These are phyloP conservation scores for Oxytropis ochrocephala DNA, from an alignment of 306 rosid genomes.

Conservation along the genomic window DNA sequence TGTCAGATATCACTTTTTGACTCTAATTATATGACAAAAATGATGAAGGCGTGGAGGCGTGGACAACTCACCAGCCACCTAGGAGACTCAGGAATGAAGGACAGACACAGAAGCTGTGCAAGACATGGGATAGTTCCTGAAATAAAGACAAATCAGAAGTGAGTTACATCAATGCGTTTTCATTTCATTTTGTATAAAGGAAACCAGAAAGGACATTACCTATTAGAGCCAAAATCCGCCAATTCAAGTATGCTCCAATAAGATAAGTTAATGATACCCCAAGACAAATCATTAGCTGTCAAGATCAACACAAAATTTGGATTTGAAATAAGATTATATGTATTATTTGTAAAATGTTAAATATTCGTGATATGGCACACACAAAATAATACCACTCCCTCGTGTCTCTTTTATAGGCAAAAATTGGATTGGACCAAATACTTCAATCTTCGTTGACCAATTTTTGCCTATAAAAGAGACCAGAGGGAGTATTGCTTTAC, in stretches of 20 bases:
- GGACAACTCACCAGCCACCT: constrained; percentile 76
- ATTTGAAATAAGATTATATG: neutral
- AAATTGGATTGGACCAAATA: no score
- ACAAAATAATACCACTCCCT: no score
- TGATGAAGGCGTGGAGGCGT: neutral
- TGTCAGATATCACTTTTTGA: neutral
- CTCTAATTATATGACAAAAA: neutral
- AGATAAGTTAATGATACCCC: constrained; percentile 63
- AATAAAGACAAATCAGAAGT: neutral
- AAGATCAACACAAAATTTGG: constrained; percentile 9
- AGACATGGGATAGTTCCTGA: constrained; percentile 58
- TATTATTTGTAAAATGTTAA: neutral
- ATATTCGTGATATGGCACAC: neutral
- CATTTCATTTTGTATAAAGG: constrained; percentile 3
- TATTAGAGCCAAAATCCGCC: constrained; percentile 50
- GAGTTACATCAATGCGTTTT: neutral
- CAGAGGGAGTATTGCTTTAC: no score
- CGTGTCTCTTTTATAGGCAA: no score
- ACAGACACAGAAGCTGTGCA: constrained; percentile 56
- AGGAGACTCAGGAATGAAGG: constrained; percentile 84
- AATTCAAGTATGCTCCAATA: constrained; percentile 52
- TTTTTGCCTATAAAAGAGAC: no score
- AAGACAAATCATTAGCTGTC: constrained; percentile 59
- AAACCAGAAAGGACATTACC: constrained; percentile 28
- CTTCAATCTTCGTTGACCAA: no score